Base-by-base conservation (phyloP, 2,329 filamentous ascomycete genomes). In the Paracoccidioides brasiliensis region DNA sequence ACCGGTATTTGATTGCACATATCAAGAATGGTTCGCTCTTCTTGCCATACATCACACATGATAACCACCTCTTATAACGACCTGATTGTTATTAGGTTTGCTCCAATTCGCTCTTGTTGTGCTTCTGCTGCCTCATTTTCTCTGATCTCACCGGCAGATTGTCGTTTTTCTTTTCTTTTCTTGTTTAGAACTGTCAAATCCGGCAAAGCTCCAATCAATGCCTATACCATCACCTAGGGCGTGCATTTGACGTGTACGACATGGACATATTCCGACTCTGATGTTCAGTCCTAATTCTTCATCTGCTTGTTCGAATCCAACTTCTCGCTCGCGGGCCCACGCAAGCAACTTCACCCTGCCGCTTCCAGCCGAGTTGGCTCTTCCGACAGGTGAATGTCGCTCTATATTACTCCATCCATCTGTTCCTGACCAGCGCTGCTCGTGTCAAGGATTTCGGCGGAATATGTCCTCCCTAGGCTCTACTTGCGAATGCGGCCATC, bases 401-500 rank as follows among this genome's bases (percentile, higher is more conserved):
- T 68, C 65, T 54, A 62, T 66, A 49, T 52, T 65, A 12, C 53
- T 64, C 10, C 62, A 65, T 32, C 61, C 62, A 38, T 61, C 61
- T 44, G 56, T 59, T 43, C 60, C 60, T 15, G 60, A 63, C 41
- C 62, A 74, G 62, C 69, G 69, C 56, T 76, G 74, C 61, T 60
- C 67, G n/a, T 76, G 74, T 57, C 71, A 73, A 52, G 69, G 67
- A 61, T 76, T 73, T 65, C 64, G 63, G 42, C 64, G 63, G 30
- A 65, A 68, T 42, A 60, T 62, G 32, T 61, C 56, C 52, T 70
- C 69, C 10, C 71, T 71, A 4, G 66, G 66, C 32, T 71, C 71
- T n/a, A 67, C 63, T 52, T 76, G 74, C 59, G 72, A 72, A 22
- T 76, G 73, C 60, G 73, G 73, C 12, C 73, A 76, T 62, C 73